Conservation (phyloP, 1,284 basidiomycete genomes). For the Garcileccinum viscosum region DNA sequence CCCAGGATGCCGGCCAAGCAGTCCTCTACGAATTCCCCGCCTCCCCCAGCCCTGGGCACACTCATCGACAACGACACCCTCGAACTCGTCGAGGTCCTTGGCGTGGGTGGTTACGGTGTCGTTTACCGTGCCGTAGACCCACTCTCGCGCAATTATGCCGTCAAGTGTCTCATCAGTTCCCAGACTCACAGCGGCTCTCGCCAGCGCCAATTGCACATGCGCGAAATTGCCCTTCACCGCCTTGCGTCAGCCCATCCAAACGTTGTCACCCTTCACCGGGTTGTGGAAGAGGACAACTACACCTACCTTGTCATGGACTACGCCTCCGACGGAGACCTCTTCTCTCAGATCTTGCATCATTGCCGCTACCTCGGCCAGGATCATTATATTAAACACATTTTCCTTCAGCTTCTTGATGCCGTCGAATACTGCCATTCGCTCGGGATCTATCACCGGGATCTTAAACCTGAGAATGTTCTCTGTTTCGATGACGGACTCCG, state of each 20-base stretch:
- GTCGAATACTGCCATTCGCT: constrained; percentile 88
- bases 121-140: constrained; percentile 87
- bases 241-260: constrained; percentile 86
- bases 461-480: constrained; percentile 98
- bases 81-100: constrained; percentile 89
- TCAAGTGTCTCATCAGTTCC: constrained; percentile 85
- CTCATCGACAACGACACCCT: constrained; percentile 83
- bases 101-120: constrained; percentile 94
- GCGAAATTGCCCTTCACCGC: constrained; percentile 86
- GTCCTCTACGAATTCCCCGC: constrained; percentile 52
- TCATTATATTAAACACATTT: constrained; percentile 83
- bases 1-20: constrained; percentile 51
- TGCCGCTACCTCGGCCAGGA: constrained; percentile 81
- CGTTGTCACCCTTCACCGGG: constrained; percentile 89
- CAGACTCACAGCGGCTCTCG: constrained; percentile 58
- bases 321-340: constrained; percentile 90
- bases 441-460: constrained; percentile 95
- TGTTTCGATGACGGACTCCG: constrained; percentile 83
- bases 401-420: constrained; percentile 92
- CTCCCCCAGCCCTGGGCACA: constrained; percentile 75
- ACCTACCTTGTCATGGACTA: constrained; percentile 80
- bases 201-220: constrained; percentile 77
- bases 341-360: constrained; percentile 82
- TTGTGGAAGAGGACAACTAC: constrained; percentile 76
- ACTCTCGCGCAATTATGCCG: constrained; percentile 74